A percentile compares a stretch with the other conserved stretches of the same genome.
These are phyloP conservation scores for Ilyonectria mors-panacis DNA, from an alignment of 2,329 filamentous ascomycete genomes.

Conservation along the genomic window DNA sequence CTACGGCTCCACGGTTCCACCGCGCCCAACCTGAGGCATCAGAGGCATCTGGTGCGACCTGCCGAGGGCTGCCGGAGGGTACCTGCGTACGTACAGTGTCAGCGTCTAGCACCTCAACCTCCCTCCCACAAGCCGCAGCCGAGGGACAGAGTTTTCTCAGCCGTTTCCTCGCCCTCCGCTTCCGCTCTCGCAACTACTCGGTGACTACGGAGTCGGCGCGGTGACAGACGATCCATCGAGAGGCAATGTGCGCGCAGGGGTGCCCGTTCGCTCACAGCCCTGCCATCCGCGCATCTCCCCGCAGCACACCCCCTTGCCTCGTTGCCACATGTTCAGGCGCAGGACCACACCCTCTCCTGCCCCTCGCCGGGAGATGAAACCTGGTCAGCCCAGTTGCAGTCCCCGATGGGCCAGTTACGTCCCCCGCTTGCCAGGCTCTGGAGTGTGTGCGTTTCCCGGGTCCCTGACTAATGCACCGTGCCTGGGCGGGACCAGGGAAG, in stretches of 20 bases:
- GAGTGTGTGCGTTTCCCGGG: slow-evolving; percentile 47
- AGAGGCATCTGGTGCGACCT: background rate
- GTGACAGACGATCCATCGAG: slow-evolving; percentile 18
- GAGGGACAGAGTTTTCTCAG: slow-evolving; percentile 43
- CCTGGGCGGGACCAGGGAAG: slow-evolving; percentile 31
- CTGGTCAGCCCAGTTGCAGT: slow-evolving; percentile 34
- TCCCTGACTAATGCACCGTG: slow-evolving; percentile 50
- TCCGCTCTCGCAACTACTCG: background rate
- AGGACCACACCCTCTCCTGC: slow-evolving; percentile 7
- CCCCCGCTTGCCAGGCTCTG: slow-evolving; percentile 31
- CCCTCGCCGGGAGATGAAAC: slow-evolving; percentile 25
- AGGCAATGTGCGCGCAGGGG: background rate
- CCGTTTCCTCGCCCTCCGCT: slow-evolving; percentile 32
- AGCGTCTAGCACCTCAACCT: background rate
- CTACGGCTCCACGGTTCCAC: slow-evolving; percentile 31
- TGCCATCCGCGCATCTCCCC: slow-evolving; percentile 1
- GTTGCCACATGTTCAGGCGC: slow-evolving; percentile 40
- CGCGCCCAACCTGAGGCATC: slow-evolving; percentile 39
- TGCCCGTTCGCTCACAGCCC: background rate
- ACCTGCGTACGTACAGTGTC: slow-evolving; percentile 31
- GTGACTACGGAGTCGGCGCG: background rate
- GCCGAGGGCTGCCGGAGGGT: slow-evolving; percentile 3
- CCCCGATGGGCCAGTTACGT: slow-evolving; percentile 13
- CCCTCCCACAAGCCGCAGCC: slow-evolving; percentile 11
- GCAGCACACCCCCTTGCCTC: slow-evolving; percentile 9